Base-by-base conservation (phyloP, 768 basidiomycete genomes). In the Suillus lakei region DNA sequence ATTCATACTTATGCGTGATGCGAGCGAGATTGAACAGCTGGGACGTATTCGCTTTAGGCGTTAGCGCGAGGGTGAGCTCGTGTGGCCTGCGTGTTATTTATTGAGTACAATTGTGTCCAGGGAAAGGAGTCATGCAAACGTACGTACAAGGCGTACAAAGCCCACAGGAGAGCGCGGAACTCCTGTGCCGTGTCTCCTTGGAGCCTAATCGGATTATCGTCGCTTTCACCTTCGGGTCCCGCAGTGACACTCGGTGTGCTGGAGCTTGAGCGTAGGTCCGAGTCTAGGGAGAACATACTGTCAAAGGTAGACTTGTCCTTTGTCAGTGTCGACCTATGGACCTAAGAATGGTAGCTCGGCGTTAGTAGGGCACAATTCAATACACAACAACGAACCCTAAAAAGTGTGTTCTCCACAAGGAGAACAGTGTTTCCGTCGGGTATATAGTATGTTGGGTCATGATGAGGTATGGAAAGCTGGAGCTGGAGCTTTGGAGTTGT, bases 151-250 rank as follows among this genome's bases (percentile, higher is more conserved):
- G 83, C 81, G 68, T 86, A 83, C 54, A 86, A 70, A 4, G 82
- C 80, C 84, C 85, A 87, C 41, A 87, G 73, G 44, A 88, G 78
- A 4, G 84, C 84, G 13, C 83, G 78, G 68, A 86, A 85, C 56
- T 85, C 82, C 51, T 82, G 82, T 28, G 79, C 80, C 7, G 79
- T 79, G 65, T 87, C 86, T 7, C 79, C 78, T 44, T 79, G 81
- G 39, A 87, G 76, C 36, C 76, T 71, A 43, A 86, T 84, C 2
- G 85, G 86, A 44, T 81, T 79, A 67, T 83, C 82, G 73, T 87
- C 86, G 70, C 78, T 79, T 62, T 76, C 76, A 3, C 85, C 86
- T 67, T 87, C 86, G 23, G 78, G 69, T 16, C 74, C 73, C 43
- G 75, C 71, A 9, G 74, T 72, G 66, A 75, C 74, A 67, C 72